A percentile compares a stretch with the other conserved stretches of the same genome.
These are phyloP conservation scores for Penicillium cosmopolitanum DNA, from an alignment of 495 filamentous ascomycete genomes.

Conservation along the genomic window DNA sequence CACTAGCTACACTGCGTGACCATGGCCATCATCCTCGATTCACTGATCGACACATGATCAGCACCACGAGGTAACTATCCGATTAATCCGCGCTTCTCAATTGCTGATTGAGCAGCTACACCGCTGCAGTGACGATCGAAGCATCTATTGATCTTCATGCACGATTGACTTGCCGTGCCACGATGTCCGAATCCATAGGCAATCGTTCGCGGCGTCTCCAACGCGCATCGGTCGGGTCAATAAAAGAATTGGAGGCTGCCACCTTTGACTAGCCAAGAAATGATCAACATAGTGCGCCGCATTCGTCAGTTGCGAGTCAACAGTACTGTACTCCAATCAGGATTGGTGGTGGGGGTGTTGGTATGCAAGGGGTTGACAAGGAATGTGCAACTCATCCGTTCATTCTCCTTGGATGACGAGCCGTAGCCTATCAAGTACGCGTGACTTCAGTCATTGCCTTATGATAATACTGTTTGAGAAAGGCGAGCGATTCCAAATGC, in stretches of 20 bases:
- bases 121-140: neutral
- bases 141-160: constrained; percentile 7
- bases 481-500: neutral
- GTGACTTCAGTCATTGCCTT: neutral
- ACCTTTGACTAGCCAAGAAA: constrained; percentile 3
- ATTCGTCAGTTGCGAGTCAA: constrained; percentile 3
- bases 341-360: neutral
- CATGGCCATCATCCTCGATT: neutral
- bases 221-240: neutral
- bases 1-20: too few relatives aligned
- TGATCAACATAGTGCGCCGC: constrained; percentile 7
- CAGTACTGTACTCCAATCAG: constrained; percentile 9
- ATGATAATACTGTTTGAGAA: neutral
- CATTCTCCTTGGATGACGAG: constrained; percentile 3
- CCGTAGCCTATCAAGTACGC: neutral
- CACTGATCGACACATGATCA: neutral
- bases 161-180: constrained; percentile 16
- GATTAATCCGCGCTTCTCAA: neutral
- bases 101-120: neutral
- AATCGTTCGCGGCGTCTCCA: neutral
- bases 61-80: neutral
- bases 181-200: constrained; percentile 5
- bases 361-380: constrained; percentile 14
- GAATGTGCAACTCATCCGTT: neutral
- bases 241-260: neutral